These are phyloP conservation scores for Hymenoscyphus albidus DNA, from an alignment of 2,329 filamentous ascomycete genomes.

Conservation along the genomic window DNA sequence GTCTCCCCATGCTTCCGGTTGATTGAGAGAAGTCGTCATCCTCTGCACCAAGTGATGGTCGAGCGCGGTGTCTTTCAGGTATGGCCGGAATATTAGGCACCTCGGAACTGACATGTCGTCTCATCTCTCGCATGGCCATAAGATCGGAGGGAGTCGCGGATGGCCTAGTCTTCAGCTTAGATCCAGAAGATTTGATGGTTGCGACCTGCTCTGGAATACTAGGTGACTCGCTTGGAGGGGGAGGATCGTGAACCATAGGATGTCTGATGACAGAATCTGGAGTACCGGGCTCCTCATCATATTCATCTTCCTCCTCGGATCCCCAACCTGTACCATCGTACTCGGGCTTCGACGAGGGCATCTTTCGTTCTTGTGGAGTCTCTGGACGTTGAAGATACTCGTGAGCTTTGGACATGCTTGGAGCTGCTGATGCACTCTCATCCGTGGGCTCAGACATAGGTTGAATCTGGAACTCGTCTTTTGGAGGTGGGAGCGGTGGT, in stretches of 20 bases:
- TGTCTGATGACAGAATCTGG: constrained; percentile 90
- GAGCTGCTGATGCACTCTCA: constrained; percentile 21
- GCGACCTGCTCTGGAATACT: constrained; percentile 76
- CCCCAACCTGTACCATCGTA: constrained; percentile 63
- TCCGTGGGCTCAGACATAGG: constrained; percentile 19
- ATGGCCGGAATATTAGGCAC: constrained; percentile 57
- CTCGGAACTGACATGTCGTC: constrained; percentile 79
- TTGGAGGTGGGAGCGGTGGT: constrained; percentile 40
- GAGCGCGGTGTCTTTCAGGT: constrained; percentile 56
- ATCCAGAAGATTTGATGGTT: constrained; percentile 78
- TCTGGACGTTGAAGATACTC: constrained; percentile 28
- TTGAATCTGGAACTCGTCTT: not conserved
- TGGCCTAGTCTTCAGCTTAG: constrained; percentile 81
- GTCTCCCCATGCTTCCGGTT: constrained; percentile 43
- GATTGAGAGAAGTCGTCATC: constrained; percentile 33
- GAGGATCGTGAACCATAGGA: constrained; percentile 44
- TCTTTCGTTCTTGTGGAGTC: constrained; percentile 30
- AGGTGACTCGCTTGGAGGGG: constrained; percentile 44
- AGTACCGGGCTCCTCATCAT: constrained; percentile 62
- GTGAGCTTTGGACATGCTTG: constrained; percentile 28
- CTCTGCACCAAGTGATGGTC: constrained; percentile 46
- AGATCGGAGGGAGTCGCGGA: constrained; percentile 85
- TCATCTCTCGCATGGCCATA: constrained; percentile 77
- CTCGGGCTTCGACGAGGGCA: constrained; percentile 51
- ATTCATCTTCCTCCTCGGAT: constrained; percentile 49